Conservation (phyloP, 2,329 filamentous ascomycete genomes). For the Coniella lustricola region DNA sequence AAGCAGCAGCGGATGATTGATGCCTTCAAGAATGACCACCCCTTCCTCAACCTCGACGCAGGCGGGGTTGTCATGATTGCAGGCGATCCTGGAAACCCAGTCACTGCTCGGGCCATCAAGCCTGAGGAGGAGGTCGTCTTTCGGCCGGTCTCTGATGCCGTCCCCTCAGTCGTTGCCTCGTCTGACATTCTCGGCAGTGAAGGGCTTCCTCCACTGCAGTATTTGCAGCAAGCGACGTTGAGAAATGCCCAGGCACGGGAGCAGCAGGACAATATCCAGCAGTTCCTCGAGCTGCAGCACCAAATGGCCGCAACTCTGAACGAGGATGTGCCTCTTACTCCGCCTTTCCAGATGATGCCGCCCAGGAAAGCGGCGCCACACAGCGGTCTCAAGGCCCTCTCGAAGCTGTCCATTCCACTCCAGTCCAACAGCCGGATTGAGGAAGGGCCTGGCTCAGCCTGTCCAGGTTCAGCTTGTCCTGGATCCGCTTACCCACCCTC, state of each 20-base stretch:
- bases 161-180: constrained; percentile 80
- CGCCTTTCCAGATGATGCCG: constrained; percentile 60
- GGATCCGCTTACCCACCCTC: constrained; percentile 17
- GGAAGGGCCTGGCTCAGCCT: constrained; percentile 22
- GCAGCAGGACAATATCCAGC: constrained; percentile 86
- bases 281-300: constrained; percentile 84
- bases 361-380: constrained; percentile 37
- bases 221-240: constrained; percentile 68
- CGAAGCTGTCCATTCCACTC: constrained; percentile 55
- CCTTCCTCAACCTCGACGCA: constrained; percentile 52
- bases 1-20: constrained; percentile 74
- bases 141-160: constrained; percentile 66
- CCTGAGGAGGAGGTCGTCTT: constrained; percentile 44
- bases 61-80: constrained; percentile 68
- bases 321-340: constrained; percentile 58
- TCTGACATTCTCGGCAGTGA: constrained; percentile 80
- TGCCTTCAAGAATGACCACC: constrained; percentile 68
- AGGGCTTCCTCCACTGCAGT: constrained; percentile 53
- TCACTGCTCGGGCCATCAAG: constrained; percentile 52
- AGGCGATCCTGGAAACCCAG: constrained; percentile 71
- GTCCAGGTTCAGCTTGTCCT: constrained; percentile 24
- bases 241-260: constrained; percentile 65
- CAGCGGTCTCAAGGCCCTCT: constrained; percentile 49
- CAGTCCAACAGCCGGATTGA: constrained; percentile 19
- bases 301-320: constrained; percentile 31